A percentile compares a stretch with the other conserved stretches of the same genome.
Evolutionary conservation across 1,139 yeast species (phyloP).

Genomic region (Pneumocystis murina): DNA sequence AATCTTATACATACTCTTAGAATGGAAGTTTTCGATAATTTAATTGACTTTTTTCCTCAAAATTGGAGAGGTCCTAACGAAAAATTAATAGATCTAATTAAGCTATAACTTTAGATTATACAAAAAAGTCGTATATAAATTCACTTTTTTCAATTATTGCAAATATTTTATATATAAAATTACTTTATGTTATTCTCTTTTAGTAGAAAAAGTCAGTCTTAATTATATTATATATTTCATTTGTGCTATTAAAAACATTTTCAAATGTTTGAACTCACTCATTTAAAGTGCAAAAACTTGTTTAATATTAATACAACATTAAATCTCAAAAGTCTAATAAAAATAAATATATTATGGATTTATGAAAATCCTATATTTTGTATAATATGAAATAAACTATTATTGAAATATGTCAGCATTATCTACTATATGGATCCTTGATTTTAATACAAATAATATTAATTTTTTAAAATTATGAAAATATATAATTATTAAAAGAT

Average conservation of each 20-base stretch:
- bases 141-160: background rate
- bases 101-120: background rate
- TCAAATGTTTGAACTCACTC: background rate
- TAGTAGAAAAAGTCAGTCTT: background rate
- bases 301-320: no score
- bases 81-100: background rate
- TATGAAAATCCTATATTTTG: no score
- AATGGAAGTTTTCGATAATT: slow-evolving; percentile 1
- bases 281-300: background rate
- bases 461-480: no score
- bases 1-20: background rate
- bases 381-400: no score
- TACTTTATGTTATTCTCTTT: background rate
- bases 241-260: background rate
- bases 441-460: no score
- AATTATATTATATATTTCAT: background rate
- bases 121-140: background rate
- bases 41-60: background rate
- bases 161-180: background rate
- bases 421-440: background rate
- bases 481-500: no score
- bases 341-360: background rate
- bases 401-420: no score
- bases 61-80: background rate
- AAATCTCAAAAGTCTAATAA: no score